Base-by-base conservation (phyloP, 2,329 filamentous ascomycete species). In the Neodidymelliopsis sp. region DNA sequence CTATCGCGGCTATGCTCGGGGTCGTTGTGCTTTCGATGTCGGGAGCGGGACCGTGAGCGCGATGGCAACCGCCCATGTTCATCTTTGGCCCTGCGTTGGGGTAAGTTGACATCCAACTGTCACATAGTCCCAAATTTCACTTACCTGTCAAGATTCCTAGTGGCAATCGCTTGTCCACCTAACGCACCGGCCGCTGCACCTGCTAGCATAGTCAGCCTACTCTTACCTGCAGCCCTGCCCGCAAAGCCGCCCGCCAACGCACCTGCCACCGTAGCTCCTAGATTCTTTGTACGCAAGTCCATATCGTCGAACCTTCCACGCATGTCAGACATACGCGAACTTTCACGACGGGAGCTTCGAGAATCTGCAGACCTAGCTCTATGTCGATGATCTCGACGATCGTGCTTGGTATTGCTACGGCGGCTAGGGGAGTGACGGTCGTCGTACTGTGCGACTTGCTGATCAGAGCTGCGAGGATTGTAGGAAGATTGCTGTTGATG, bases 231-330 rank as follows among this genome's bases (percentile, higher is more conserved):
- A 45, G 59, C 52, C 33, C 60, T 67, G 25, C 67, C 69, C 19
- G 67, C 66, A 42, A 73, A 46, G 37, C 69, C 70, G 49, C 70
- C 70, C 31, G 65, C 70, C 59, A 73, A 70, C 65, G 69, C 70
- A 70, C 70, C 70, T 64, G 62, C 69, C 59, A 69, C 60, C 45
- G 66, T 65, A 56, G 70, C 69, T 35, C 66, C 66, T 55, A 72
- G 51, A 48, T 60, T 60, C 50, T 61, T 65, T 22, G 70, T 68
- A 25, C 63, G 62, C 53, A 64, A 30, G 48, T 70, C 66, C 53
- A 71, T 62, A 37, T 57, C 56, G 34, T 71, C 70, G 51, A 72
- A 69, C 54, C 67, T 72, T 53, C 61, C 67, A 55, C 68, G 67
- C 51, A 71, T 49, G 60, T 62, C 62, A 60, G 60, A 41, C 62